Conservation (phyloP, 2,329 filamentous ascomycete genomes). For the Volutella citrinella region DNA sequence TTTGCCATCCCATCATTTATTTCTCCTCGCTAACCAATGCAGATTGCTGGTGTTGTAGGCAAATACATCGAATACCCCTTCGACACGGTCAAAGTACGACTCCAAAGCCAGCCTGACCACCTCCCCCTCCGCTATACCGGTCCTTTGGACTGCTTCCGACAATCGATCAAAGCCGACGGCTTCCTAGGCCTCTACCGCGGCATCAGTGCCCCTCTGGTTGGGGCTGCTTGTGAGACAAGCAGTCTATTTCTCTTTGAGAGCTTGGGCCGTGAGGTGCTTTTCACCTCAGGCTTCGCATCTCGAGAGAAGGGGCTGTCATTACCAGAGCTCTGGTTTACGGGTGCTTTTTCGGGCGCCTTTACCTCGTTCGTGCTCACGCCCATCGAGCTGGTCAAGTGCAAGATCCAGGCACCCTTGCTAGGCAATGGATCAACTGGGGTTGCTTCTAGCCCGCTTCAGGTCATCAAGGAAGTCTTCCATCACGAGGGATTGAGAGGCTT, state of each 20-base stretch:
- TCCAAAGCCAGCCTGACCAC: slow-evolving; percentile 91
- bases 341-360: slow-evolving; percentile 82
- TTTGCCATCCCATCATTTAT: neutral
- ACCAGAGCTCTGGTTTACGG: slow-evolving; percentile 72
- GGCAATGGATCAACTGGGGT: slow-evolving; percentile 40
- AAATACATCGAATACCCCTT: slow-evolving; percentile 99
- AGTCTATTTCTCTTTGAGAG: slow-evolving; percentile 91
- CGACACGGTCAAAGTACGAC: slow-evolving; percentile 94
- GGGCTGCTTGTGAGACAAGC: slow-evolving; percentile 88
- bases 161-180: slow-evolving; percentile 80
- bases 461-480: slow-evolving; percentile 77
- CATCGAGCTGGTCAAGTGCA: slow-evolving; percentile 96
- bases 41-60: slow-evolving; percentile 81
- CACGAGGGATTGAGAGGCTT: slow-evolving; percentile 83
- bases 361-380: slow-evolving; percentile 91
- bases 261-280: slow-evolving; percentile 65
- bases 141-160: slow-evolving; percentile 88
- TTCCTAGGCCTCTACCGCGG: slow-evolving; percentile 82
- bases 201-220: slow-evolving; percentile 85
- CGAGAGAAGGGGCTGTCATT: slow-evolving; percentile 65
- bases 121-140: slow-evolving; percentile 79
- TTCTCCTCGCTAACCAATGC: slow-evolving; percentile 5
- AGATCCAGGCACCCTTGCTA: slow-evolving; percentile 76
- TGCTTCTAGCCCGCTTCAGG: slow-evolving; percentile 61
- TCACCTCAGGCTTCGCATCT: slow-evolving; percentile 46